Evolutionary conservation across 2,329 filamentous ascomycete species (phyloP).

Genomic region (Cordyceps farinosa): DNA sequence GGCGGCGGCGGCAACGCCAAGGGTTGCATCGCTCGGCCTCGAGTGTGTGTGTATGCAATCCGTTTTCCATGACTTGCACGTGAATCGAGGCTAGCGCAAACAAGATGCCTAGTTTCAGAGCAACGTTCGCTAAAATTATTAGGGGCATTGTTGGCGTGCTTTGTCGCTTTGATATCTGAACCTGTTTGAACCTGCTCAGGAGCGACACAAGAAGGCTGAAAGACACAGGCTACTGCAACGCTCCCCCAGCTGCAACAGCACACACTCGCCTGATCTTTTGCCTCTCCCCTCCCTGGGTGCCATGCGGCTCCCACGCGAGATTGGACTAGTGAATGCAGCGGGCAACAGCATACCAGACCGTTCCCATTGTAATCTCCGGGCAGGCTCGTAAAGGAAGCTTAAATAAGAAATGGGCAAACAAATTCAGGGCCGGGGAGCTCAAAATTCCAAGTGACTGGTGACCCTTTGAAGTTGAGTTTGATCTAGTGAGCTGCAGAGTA

Average conservation of each 20-base stretch:
- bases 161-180: slow-evolving; percentile 9
- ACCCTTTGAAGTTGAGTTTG: slow-evolving; percentile 10
- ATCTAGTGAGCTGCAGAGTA: slow-evolving; percentile 1
- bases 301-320: background rate
- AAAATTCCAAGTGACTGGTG: background rate
- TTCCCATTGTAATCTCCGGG: background rate
- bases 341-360: background rate
- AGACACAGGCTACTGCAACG: background rate
- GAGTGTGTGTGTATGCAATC: background rate
- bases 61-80: background rate
- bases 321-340: background rate
- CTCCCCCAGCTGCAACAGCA: background rate
- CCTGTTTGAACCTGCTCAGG: background rate
- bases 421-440: background rate
- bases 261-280: background rate
- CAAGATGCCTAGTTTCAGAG: slow-evolving; percentile 4
- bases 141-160: background rate
- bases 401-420: background rate
- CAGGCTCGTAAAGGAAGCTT: background rate
- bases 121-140: background rate
- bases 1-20: background rate
- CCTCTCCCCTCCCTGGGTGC: background rate
- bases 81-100: slow-evolving; percentile 10
- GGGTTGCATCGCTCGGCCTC: background rate
- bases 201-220: background rate